Percentiles rank a stretch among this genome's conserved stretches.
These are phyloP conservation scores for Wallacemonas sp. DNA, from an alignment of 208 protist species.

Conservation along the genomic window DNA sequence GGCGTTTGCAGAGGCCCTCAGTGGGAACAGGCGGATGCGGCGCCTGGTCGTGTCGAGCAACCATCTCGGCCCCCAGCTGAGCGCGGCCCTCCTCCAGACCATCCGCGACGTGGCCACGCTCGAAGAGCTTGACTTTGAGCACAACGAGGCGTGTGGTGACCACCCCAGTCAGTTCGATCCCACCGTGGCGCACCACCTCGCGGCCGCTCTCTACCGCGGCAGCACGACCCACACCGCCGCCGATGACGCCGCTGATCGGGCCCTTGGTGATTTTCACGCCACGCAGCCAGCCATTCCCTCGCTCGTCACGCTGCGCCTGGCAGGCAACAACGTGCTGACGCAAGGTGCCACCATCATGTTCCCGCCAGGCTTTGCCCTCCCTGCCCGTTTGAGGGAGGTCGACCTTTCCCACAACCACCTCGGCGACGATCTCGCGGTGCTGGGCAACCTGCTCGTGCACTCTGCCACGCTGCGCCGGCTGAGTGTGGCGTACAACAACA, in stretches of 20 bases:
- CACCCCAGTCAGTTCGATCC: conserved; percentile 50
- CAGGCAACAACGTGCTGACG: conserved; percentile 68
- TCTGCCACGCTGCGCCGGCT: conserved; percentile 39
- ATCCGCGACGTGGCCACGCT: conserved; percentile 40
- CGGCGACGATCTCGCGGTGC: conserved; percentile 40
- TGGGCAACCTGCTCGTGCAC: conserved; percentile 40
- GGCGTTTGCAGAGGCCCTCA: conserved; percentile 52
- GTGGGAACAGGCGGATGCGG: conserved; percentile 45
- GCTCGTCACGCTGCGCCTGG: conserved; percentile 42
- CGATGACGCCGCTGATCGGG: not conserved
- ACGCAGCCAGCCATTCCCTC: conserved; percentile 20
- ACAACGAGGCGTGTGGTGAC: conserved; percentile 77
- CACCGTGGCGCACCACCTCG: conserved; percentile 38
- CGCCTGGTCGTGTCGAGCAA: conserved; percentile 70
- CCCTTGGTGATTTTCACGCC: not conserved
- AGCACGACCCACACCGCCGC: not conserved
- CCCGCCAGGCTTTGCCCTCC: conserved; percentile 20
- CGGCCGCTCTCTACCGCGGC: conserved; percentile 43
- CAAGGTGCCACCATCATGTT: conserved; percentile 52
- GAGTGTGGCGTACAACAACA: conserved; percentile 66
- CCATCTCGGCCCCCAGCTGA: conserved; percentile 70
- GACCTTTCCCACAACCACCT: conserved; percentile 73
- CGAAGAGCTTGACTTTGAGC: conserved; percentile 70
- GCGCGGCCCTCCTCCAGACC: conserved; percentile 52
- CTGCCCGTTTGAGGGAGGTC: conserved; percentile 44